Base-by-base conservation (phyloP, 2,329 filamentous ascomycete genomes). In the Cercospora sp. region DNA sequence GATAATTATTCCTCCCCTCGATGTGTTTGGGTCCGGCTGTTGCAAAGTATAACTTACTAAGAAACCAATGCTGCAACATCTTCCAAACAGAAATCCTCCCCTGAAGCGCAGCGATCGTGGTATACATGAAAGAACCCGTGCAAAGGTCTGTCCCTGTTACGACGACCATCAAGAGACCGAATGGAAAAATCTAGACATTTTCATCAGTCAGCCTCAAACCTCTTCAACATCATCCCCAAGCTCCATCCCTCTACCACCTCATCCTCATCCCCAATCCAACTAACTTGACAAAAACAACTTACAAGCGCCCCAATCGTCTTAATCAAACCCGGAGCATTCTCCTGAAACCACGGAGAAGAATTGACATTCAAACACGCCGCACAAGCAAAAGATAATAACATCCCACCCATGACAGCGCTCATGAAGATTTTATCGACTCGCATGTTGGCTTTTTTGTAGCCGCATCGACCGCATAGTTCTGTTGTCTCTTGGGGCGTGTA, bases 391-490 rank as follows among this genome's bases (percentile, higher is more conserved):
- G 82, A 80, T 1, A 87, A 77, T 5, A 87, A 75, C 65, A 81
- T 82, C 0, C 86, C 86, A 4, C 84, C 84, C 57, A 84, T 82
- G 48, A 86, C 80, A 3, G 82, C 77, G 68, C 82, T 85, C 57
- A 85, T 72, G 70, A 87, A 86, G 48, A 86, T 78, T 70, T 86
- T 87, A 73, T 85, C 82, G 3, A 82, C 76, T 9, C 84, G 79
- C 83, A 84, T 86, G 65, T 83, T 80, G 9, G 83, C 84, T 73
- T 87, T 87, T 59, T 78, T 30, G 79, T 78, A 7, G 85, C 86
- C n/a, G 82, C 79, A 7, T n/a, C 83, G 80, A 0, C 81, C 82
- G 65, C 84, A 79, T 16, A 85, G 76, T 76, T 87, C 84, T 12
- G 82, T 81, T 40, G 84, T 82, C 76, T 87, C 71, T 28, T 71